These are phyloP conservation scores for Tricholoma furcatifolium DNA, from an alignment of 768 basidiomycete species.

Conservation along the genomic window DNA sequence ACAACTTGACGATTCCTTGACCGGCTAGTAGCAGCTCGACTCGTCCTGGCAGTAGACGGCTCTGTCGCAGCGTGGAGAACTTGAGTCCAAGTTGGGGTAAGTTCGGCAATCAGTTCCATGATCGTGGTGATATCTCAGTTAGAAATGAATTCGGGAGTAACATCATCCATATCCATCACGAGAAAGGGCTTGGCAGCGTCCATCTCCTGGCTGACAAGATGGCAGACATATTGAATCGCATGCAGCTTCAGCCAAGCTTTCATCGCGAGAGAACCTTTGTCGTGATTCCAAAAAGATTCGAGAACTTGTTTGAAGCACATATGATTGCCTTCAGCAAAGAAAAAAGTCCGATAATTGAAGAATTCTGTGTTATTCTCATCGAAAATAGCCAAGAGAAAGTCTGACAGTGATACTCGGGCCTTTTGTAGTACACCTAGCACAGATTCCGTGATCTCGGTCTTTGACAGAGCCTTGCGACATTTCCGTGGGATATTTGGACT, in stretches of 20 bases:
- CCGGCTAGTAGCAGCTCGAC: neutral
- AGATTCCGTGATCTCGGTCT: neutral
- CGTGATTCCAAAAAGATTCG: neutral
- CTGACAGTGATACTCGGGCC: neutral
- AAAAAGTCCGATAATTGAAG: neutral
- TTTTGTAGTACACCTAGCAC: neutral
- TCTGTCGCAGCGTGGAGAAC: neutral
- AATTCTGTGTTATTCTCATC: neutral
- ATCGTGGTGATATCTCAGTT: slow-evolving; percentile 4
- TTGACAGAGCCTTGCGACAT: neutral
- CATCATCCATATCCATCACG: neutral
- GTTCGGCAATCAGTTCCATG: slow-evolving; percentile 1
- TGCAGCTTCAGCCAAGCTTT: neutral
- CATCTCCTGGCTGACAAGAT: slow-evolving; percentile 2
- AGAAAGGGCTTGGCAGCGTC: slow-evolving; percentile 6
- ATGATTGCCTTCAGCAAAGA: neutral
- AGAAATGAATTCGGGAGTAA: slow-evolving; percentile 4
- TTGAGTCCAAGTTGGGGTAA: slow-evolving; percentile 1
- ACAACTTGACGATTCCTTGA: neutral
- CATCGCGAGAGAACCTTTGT: neutral
- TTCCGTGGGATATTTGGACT: neutral
- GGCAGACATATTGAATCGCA: neutral
- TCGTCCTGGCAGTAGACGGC: neutral
- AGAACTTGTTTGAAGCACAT: neutral
- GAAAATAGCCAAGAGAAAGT: neutral